These are phyloP conservation scores for Flaveria brownii DNA, from an alignment of 129 eudicot species.

Conservation along the genomic window DNA sequence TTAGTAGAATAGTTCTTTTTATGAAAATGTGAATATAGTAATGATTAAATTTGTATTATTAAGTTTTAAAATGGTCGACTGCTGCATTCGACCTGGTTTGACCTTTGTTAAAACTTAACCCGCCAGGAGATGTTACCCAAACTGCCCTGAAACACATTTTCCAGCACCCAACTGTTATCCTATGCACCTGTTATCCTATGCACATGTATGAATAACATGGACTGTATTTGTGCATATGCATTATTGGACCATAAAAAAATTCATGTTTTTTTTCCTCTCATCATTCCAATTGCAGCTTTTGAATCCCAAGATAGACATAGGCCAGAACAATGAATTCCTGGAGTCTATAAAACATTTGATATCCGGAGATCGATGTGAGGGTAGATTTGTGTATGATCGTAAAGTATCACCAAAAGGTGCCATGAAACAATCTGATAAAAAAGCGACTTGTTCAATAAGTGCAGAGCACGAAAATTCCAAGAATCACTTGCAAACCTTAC, in stretches of 20 bases:
- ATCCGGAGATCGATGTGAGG: slow-evolving; percentile 80
- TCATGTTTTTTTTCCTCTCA: background rate
- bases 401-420: slow-evolving; percentile 48
- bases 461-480: slow-evolving; percentile 61
- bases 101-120: background rate
- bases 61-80: background rate
- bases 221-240: background rate
- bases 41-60: background rate
- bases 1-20: background rate
- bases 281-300: slow-evolving; percentile 54
- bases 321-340: slow-evolving; percentile 51
- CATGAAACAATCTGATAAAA: slow-evolving; percentile 32
- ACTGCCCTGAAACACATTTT: background rate
- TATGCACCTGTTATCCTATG: background rate
- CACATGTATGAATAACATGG: background rate
- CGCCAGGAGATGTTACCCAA: background rate
- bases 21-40: background rate
- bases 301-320: slow-evolving; percentile 62
- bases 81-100: background rate
- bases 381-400: slow-evolving; percentile 81
- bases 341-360: slow-evolving; percentile 69
- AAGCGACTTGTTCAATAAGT: background rate
- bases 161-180: background rate
- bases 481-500: slow-evolving; percentile 73
- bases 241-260: background rate